Percentiles rank a stretch among this genome's conserved stretches.
Evolutionary conservation across 2,329 filamentous ascomycete species (phyloP).

Genomic region (Aspergillus pseudoglaucus): DNA sequence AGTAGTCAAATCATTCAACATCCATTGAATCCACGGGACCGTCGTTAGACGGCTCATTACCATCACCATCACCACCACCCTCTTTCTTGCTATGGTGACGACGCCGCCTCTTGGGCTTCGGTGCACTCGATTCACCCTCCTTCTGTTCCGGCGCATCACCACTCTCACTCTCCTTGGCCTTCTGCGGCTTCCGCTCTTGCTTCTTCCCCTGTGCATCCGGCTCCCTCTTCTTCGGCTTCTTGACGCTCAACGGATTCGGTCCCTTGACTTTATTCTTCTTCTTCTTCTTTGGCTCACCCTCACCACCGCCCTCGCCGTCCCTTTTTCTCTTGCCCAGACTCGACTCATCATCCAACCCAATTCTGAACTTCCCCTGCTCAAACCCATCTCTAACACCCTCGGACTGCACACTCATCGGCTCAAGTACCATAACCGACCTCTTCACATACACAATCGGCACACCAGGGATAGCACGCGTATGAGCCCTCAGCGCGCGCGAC

Average conservation of each 20-base stretch:
- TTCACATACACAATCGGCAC: conserved; percentile 48
- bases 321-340: conserved; percentile 29
- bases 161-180: conserved; percentile 9
- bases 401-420: conserved; percentile 41
- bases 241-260: conserved; percentile 44
- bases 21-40: conserved; percentile 11
- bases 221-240: conserved; percentile 38
- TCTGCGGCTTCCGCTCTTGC: conserved; percentile 13
- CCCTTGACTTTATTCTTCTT: conserved; percentile 36
- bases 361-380: conserved; percentile 43
- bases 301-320: conserved; percentile 18
- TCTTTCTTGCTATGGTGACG: conserved; percentile 25
- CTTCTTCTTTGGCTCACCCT: conserved; percentile 26
- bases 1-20: conserved; percentile 2
- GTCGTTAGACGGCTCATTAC: background rate
- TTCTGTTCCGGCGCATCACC: conserved; percentile 14
- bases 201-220: conserved; percentile 9
- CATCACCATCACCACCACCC: conserved; percentile 13
- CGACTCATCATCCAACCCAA: conserved; percentile 30
- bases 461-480: conserved; percentile 39
- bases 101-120: conserved; percentile 30
- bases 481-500: conserved; percentile 28
- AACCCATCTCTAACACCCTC: conserved; percentile 36
- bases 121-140: conserved; percentile 17
- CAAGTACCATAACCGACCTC: conserved; percentile 45